Base-by-base conservation (phyloP, 129 eudicot genomes). In the Flaveria ramosissima region DNA sequence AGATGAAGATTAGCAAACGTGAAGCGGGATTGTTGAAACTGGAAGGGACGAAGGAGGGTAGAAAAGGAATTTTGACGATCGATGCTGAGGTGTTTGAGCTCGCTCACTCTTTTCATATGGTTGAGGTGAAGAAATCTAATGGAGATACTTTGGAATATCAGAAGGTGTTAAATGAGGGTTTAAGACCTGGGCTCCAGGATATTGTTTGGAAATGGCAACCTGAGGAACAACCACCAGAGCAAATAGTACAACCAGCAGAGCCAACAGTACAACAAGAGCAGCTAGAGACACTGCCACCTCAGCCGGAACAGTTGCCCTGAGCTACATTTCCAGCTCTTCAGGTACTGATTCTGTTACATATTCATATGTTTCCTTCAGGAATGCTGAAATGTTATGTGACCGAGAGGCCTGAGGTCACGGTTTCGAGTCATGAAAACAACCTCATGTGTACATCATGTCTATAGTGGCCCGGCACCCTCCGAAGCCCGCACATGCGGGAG, bases 161-260 rank as follows among this genome's bases (percentile, higher is more conserved):
- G 60, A 86, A 84, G 79, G 56, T 88, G 10, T 21, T 88, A 23
- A 79, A 89, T 30, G 85, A 86, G 74, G 87, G 81, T 8, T 72
- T 92, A 46, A 78, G 88, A 71, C 96, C 97, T 27, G 96, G 84
- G 12, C 83, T 92, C 3, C 76, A 85, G 73, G 97, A 89, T 77
- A 92, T 89, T 30, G 89, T 87, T 69, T 92, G 91, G 97, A 82
- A 86, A 70, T 91, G 97, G 97, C 94, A 91, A 82, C 87, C 86
- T 0, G 89, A 85, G 46, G 86, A 57, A 62, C 64, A 48, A 74
- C 77, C 73, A 13, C 76, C 47, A 0, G 71, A 72, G 23, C 81
- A 57, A 26, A 77, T 57, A 52, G 42, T 65, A 32, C 77, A 27
- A 66, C 51, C 77, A 0, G 70, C 43, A 4, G 73, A 45, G 30